Percentiles rank a stretch among this genome's conserved stretches.
phyloP scores from a whole-genome alignment of 2,329 filamentous ascomycete species.

The Colletotrichum musae region DNA sequence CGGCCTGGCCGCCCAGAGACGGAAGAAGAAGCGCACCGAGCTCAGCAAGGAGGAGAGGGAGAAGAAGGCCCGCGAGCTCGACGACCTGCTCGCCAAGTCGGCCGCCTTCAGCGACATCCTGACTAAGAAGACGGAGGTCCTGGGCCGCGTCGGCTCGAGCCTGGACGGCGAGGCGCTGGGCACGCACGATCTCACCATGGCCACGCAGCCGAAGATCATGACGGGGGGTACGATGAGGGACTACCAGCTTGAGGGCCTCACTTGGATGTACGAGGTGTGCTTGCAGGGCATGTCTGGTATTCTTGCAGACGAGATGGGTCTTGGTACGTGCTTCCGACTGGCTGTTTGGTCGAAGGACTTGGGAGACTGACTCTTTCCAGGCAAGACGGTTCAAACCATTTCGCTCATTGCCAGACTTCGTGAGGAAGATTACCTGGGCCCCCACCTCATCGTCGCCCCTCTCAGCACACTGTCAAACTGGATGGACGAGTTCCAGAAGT shows the following conservation, averaged over 20 bases:
- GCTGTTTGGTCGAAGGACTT: neutral
- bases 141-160: constrained; percentile 73
- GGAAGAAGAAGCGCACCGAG: constrained; percentile 64
- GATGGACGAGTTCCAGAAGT: constrained; percentile 93
- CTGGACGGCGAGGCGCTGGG: constrained; percentile 73
- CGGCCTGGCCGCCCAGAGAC: constrained; percentile 57
- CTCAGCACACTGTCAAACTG: constrained; percentile 95
- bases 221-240: constrained; percentile 91
- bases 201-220: constrained; percentile 87
- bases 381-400: constrained; percentile 94
- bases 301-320: constrained; percentile 93
- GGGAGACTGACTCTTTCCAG: constrained; percentile 52
- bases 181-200: constrained; percentile 81
- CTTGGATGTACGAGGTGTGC: constrained; percentile 91
- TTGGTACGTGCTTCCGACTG: constrained; percentile 62
- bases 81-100: constrained; percentile 72
- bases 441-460: constrained; percentile 91
- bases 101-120: constrained; percentile 74
- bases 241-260: constrained; percentile 94
- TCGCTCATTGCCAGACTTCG: constrained; percentile 88
- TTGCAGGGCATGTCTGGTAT: constrained; percentile 91
- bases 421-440: constrained; percentile 88
- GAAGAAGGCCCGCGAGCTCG: constrained; percentile 71
- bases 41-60: constrained; percentile 67
- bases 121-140: constrained; percentile 73